Base-by-base conservation (phyloP, 2,329 filamentous ascomycete genomes). In the Apiospora pterosperma region DNA sequence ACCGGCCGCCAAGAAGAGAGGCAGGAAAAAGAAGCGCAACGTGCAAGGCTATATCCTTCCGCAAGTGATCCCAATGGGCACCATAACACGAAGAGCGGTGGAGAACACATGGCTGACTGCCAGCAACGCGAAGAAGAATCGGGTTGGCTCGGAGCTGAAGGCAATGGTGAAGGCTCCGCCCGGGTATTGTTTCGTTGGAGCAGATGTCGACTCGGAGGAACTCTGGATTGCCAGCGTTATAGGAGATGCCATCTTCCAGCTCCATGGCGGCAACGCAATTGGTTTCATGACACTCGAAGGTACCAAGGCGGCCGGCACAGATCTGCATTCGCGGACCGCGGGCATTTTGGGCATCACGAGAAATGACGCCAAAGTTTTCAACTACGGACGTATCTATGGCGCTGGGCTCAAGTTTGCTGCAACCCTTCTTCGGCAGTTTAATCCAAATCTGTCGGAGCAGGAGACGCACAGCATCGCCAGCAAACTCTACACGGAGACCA, bases 211-310 rank as follows among this genome's bases (percentile, higher is more conserved):
- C 75, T 97, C 94, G 2, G 90, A 99, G 76, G 96, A 99, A 77
- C 84, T 99, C 7, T 99, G 96, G 96, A 99, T 99, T 72, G 96
- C 96, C 4, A 97, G 93, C 76, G 84, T 99, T 1, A 88, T 99
- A 2, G 96, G 96, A 28, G 96, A 99, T 76, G 92, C 96, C 4
- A 93, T 94, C 28, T 99, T 99, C 80, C 91, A 93, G 73, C 83
- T 99, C 1, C 96, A 99, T 70, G 96, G 96, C 48, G 96, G 96
- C 62, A 98, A 97, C 74, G 96, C 96, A 1, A 92, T 99, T 65
- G 96, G 96, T 0, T 99, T 99, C 81, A 99, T 99, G 96, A 99
- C 96, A 0, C 83, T 99, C 1, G 96, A 99, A 79, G 95, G 96
- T 16, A 96, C 93, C 61, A 98, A 99, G 78, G 90, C 93, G 6